Conservation (phyloP, 139 green algal species). For the Diplosphaera chodatii region DNA sequence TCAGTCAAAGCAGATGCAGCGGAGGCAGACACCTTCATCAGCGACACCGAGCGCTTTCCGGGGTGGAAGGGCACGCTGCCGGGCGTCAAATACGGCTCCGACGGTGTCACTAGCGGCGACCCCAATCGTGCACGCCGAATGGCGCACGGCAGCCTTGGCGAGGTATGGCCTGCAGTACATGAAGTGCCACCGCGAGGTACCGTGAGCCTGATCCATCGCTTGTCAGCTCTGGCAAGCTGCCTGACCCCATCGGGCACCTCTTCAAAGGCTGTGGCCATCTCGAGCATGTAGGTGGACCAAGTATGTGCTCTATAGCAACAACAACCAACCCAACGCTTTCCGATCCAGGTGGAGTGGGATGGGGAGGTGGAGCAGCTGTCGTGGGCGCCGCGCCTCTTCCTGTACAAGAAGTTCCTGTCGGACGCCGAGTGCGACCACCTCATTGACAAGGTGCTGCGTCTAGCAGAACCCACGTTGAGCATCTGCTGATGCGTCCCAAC, state of each 20-base stretch:
- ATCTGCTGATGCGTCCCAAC: no score
- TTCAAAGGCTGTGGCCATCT: no score
- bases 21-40: background rate
- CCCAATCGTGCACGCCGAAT: background rate
- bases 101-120: background rate
- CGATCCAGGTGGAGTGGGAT: conserved; percentile 49
- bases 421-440: conserved; percentile 55
- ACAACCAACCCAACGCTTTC: no score
- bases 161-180: background rate
- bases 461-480: no score
- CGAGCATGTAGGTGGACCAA: no score
- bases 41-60: conserved; percentile 42
- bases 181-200: no score
- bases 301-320: no score
- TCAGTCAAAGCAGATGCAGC: background rate
- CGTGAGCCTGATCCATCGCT: no score
- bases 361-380: conserved; percentile 47
- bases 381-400: conserved; percentile 30
- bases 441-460: conserved; percentile 22
- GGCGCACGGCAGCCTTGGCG: background rate
- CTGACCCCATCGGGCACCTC: no score
- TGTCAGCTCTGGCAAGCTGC: no score
- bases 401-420: conserved; percentile 47
- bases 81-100: background rate
- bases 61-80: conserved; percentile 52